Base-by-base conservation (phyloP, 441 rosid species). In the Eutrema salsugineum region DNA sequence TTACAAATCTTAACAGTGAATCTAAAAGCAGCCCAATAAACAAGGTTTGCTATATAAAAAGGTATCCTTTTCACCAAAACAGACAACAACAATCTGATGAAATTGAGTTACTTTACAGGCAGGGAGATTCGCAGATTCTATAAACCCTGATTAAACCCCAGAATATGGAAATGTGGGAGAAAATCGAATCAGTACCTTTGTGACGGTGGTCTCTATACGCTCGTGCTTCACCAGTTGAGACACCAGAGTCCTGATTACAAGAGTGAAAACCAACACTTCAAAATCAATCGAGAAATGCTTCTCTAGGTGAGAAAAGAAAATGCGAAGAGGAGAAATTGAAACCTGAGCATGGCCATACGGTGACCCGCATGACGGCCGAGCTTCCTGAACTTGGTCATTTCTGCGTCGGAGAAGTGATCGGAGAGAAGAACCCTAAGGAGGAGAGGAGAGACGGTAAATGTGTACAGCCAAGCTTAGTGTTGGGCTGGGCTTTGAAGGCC, bases 201-300 rank as follows among this genome's bases (percentile, higher is more conserved):
- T 85, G 63, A 92, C 94, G 1, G 96, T 90, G 65, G 97, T 92
- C 77, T 92, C 97, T 19, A 90, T 87, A 7, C 94, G 86, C 72
- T 90, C 96, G 68, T 90, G 97, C 83, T 88, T 88, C 79, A 90
- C 90, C 82, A 92, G 39, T 80, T 90, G 96, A n/a, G 96, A 92
- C 24, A 88, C 97, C 93, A 92, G 81, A 40, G 94, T 91, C 77
- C 93, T 89, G 80, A 24, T 49, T 4, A 48, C 57, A 35, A 61
- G n/a, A 73, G 67, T 19, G 35, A 70, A 38, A 35, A 27, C 46
- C 2, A 70, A 48, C 33, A 33, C 3, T 59, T 36, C 14, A 55
- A 14, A 33, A 12, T 46, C 42, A 63, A 44, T 10, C 33, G 56
- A 30, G 43, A 48, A 48, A 24, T 44, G 17, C 1, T 3, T 69